Percentiles rank a stretch among this genome's conserved stretches.
These are phyloP conservation scores for Rugonectria rugulosa DNA, from an alignment of 2,329 filamentous ascomycete genomes.

Conservation along the genomic window DNA sequence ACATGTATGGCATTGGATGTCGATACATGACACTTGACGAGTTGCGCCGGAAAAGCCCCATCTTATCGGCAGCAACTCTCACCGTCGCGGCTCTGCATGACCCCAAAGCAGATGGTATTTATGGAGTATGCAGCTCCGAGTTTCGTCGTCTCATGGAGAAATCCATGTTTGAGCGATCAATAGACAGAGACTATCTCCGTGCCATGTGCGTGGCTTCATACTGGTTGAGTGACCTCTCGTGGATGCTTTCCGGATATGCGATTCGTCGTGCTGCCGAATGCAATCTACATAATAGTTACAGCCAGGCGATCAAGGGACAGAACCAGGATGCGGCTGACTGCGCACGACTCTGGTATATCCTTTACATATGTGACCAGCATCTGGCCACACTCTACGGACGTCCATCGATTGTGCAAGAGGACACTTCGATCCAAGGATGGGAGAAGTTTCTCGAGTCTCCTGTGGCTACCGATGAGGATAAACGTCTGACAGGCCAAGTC, in stretches of 20 bases:
- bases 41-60: conserved; percentile 61
- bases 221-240: conserved; percentile 69
- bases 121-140: conserved; percentile 63
- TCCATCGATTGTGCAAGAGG: conserved; percentile 65
- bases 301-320: conserved; percentile 47
- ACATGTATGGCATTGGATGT: conserved; percentile 61
- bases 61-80: conserved; percentile 63
- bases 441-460: conserved; percentile 62
- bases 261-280: conserved; percentile 58
- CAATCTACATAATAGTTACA: conserved; percentile 53
- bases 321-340: conserved; percentile 58
- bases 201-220: conserved; percentile 69
- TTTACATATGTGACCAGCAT: conserved; percentile 69
- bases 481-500: conserved; percentile 66
- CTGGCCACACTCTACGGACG: conserved; percentile 68
- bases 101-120: conserved; percentile 58
- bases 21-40: conserved; percentile 58
- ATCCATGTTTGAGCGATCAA: conserved; percentile 47
- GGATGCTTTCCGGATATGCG: conserved; percentile 66
- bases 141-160: conserved; percentile 63
- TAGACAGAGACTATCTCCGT: conserved; percentile 61
- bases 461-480: conserved; percentile 61
- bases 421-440: conserved; percentile 64
- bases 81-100: conserved; percentile 68
- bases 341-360: conserved; percentile 66